These are phyloP conservation scores for Claviceps citrina DNA, from an alignment of 2,329 filamentous ascomycete genomes.

Conservation along the genomic window DNA sequence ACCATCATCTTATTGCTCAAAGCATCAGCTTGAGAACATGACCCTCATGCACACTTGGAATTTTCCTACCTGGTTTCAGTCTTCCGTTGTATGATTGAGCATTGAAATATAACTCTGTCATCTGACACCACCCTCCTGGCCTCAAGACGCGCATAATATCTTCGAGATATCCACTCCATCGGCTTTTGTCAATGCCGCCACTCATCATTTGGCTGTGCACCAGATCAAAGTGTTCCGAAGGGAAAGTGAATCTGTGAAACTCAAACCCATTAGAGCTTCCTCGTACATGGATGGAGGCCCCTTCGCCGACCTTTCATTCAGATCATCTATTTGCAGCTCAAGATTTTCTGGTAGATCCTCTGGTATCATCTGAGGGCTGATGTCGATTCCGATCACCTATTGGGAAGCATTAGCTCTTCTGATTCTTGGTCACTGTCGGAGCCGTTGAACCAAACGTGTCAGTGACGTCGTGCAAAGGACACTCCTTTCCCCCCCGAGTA, in stretches of 20 bases:
- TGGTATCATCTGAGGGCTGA: slow-evolving; percentile 54
- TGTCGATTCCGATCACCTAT: slow-evolving; percentile 56
- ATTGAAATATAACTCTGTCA: slow-evolving; percentile 77
- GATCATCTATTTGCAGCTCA: slow-evolving; percentile 55
- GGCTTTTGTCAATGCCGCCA: slow-evolving; percentile 52
- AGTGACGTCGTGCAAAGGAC: background rate
- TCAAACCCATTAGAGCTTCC: background rate
- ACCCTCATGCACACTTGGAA: background rate
- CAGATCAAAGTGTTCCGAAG: slow-evolving; percentile 59
- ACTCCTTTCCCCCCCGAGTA: background rate
- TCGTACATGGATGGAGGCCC: background rate
- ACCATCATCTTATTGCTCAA: slow-evolving; percentile 36
- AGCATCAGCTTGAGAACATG: slow-evolving; percentile 3
- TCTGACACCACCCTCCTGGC: slow-evolving; percentile 70
- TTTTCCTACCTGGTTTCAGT: slow-evolving; percentile 42
- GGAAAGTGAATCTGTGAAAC: slow-evolving; percentile 44
- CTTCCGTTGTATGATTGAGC: slow-evolving; percentile 74
- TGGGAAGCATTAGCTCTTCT: background rate
- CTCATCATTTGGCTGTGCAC: slow-evolving; percentile 63
- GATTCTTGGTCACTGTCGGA: background rate
- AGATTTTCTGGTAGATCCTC: slow-evolving; percentile 50
- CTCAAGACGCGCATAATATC: slow-evolving; percentile 61
- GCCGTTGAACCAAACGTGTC: background rate
- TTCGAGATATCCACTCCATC: slow-evolving; percentile 62
- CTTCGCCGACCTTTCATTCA: slow-evolving; percentile 43